Evolutionary conservation across 2,329 filamentous ascomycete genomes (phyloP).

Genomic region (Ceratocystis smalleyi): DNA sequence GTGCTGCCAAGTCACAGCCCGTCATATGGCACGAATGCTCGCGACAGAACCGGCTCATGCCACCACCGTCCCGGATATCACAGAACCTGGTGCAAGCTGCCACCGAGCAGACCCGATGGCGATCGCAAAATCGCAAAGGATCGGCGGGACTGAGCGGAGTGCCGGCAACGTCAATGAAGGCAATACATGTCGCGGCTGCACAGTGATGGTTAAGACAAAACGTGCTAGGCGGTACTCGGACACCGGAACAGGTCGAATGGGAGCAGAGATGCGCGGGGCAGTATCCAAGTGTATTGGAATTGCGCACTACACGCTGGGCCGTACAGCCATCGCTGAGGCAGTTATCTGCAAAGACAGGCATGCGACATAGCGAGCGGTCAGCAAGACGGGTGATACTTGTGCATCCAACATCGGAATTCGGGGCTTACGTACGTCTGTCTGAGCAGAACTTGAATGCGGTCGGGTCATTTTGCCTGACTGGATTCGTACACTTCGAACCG

Average conservation of each 20-base stretch:
- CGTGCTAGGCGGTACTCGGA: not conserved
- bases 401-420: too few species aligned
- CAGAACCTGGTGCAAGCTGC: slow-evolving; percentile 18
- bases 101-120: slow-evolving; percentile 19
- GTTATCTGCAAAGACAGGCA: slow-evolving; percentile 17
- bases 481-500: slow-evolving; percentile 16
- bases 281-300: slow-evolving; percentile 11
- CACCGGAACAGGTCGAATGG: slow-evolving; percentile 16
- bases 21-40: slow-evolving; percentile 18
- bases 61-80: slow-evolving; percentile 3
- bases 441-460: slow-evolving; percentile 19
- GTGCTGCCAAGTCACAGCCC: slow-evolving; percentile 15
- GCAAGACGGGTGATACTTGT: not conserved
- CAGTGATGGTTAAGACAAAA: slow-evolving; percentile 19
- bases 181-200: slow-evolving; percentile 17
- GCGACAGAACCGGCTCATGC: slow-evolving; percentile 13
- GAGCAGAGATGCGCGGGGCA: slow-evolving; percentile 21
- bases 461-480: slow-evolving; percentile 20
- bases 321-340: slow-evolving; percentile 18
- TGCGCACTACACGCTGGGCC: slow-evolving; percentile 3
- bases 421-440: slow-evolving; percentile 18
- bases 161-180: slow-evolving; percentile 17
- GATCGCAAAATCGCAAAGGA: slow-evolving; percentile 19
- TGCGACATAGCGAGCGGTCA: not conserved
- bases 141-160: slow-evolving; percentile 14